Percentiles rank a stretch among this genome's conserved stretches.
phyloP scores from a whole-genome alignment of 257 asterid genomes.

The Fraxinus pennsylvanica region DNA sequence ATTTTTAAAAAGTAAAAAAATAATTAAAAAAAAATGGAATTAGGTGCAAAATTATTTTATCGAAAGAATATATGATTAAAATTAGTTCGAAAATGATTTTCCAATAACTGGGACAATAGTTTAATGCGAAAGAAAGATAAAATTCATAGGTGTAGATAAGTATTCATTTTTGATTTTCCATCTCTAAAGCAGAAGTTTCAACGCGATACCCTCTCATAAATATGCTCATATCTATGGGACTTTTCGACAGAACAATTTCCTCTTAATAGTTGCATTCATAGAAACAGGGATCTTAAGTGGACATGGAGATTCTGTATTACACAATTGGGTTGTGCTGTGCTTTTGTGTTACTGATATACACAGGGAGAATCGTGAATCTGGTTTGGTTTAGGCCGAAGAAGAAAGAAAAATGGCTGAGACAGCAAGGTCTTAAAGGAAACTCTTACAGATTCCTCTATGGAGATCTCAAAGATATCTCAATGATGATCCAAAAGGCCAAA shows the following conservation, averaged over 20 bases:
- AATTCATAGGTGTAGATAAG: background rate
- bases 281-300: background rate
- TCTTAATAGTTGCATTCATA: background rate
- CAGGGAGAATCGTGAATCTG: constrained; percentile 36
- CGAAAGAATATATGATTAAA: no score
- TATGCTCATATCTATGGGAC: background rate
- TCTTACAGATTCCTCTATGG: constrained; percentile 40
- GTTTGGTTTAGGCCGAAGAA: constrained; percentile 41
- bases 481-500: constrained; percentile 26
- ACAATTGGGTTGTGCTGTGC: constrained; percentile 2
- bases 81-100: no score
- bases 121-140: background rate
- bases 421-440: constrained; percentile 44
- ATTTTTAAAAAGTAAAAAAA: no score
- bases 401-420: constrained; percentile 35
- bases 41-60: no score
- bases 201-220: background rate
- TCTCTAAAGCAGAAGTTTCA: background rate
- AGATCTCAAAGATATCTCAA: constrained; percentile 30
- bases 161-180: background rate
- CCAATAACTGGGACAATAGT: no score
- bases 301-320: constrained; percentile 30
- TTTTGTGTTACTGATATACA: constrained; percentile 10
- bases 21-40: no score
- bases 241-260: background rate